Evolutionary conservation across 2,329 filamentous ascomycete species (phyloP).

Genomic region (Neospermospora avenae): DNA sequence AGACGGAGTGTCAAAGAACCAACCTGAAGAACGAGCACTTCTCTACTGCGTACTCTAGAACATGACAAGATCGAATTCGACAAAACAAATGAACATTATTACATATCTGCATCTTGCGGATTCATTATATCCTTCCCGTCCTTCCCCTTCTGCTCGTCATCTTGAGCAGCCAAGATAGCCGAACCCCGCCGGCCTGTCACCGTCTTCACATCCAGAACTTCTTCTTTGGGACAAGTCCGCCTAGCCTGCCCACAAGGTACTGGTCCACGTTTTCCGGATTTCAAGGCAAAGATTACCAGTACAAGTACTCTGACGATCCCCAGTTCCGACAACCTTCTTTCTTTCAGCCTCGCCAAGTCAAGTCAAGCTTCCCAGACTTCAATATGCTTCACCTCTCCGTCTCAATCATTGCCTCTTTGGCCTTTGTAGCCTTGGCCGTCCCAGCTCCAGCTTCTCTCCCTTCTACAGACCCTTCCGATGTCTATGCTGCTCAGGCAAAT

Average conservation of each 20-base stretch:
- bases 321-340: neutral
- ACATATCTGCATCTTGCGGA: too few species aligned
- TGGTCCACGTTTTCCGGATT: slow-evolving; percentile 9
- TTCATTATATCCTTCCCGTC: too few species aligned
- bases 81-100: neutral
- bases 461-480: slow-evolving; percentile 48
- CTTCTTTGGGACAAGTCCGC: neutral
- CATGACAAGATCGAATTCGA: too few species aligned
- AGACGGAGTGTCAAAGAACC: slow-evolving; percentile 1
- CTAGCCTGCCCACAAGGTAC: slow-evolving; percentile 3
- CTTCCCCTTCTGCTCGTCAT: slow-evolving; percentile 2
- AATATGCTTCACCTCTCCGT: slow-evolving; percentile 28
- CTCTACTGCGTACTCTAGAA: neutral
- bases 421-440: slow-evolving; percentile 30
- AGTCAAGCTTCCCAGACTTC: slow-evolving; percentile 13
- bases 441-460: slow-evolving; percentile 37
- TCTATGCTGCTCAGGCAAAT: slow-evolving; percentile 56
- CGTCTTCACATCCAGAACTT: slow-evolving; percentile 11
- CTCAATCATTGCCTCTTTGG: slow-evolving; percentile 27
- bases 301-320: slow-evolving; percentile 25
- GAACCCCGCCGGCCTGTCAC: neutral
- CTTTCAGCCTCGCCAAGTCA: slow-evolving; percentile 16
- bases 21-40: neutral
- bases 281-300: slow-evolving; percentile 17
- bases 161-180: neutral